phyloP scores from a whole-genome alignment of 768 basidiomycete species.

The Mycena filopes region DNA sequence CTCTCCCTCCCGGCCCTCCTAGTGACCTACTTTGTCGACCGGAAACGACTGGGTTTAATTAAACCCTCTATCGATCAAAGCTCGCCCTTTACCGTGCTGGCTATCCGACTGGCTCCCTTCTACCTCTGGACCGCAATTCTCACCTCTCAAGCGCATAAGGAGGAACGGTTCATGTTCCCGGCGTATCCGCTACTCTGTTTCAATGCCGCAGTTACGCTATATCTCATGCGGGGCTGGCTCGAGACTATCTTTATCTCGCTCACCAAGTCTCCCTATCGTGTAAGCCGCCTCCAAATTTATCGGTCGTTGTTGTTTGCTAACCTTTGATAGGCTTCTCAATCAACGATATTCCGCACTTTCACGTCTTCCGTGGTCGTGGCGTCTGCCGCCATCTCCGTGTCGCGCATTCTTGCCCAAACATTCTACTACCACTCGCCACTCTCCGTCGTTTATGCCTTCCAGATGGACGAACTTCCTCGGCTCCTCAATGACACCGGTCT shows the following conservation, averaged over 20 bases:
- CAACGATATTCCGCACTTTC: conserved; percentile 77
- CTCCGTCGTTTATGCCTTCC: conserved; percentile 73
- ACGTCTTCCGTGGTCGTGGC: conserved; percentile 77
- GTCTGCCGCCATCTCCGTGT: conserved; percentile 76
- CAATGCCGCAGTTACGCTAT: conserved; percentile 91
- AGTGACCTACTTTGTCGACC: conserved; percentile 80
- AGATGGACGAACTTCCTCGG: conserved; percentile 82
- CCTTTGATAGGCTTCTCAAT: conserved; percentile 73
- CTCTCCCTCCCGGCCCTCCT: conserved; percentile 81
- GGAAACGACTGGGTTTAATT: conserved; percentile 73
- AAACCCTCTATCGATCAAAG: conserved; percentile 66
- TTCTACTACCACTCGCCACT: conserved; percentile 94
- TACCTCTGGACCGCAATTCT: conserved; percentile 93
- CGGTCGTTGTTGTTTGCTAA: conserved; percentile 9
- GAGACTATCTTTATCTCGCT: conserved; percentile 78
- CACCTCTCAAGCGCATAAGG: conserved; percentile 90
- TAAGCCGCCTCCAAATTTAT: conserved; percentile 48
- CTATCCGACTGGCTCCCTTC: conserved; percentile 83
- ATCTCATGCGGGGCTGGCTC: conserved; percentile 87
- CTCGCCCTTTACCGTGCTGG: conserved; percentile 83
- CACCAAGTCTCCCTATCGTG: conserved; percentile 88
- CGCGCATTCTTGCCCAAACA: conserved; percentile 84
- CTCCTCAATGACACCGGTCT: conserved; percentile 80
- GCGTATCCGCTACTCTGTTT: conserved; percentile 92
- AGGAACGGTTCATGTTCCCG: conserved; percentile 99